Conservation (phyloP, 176 grass and related monocot species). For the Oryza officinalis region DNA sequence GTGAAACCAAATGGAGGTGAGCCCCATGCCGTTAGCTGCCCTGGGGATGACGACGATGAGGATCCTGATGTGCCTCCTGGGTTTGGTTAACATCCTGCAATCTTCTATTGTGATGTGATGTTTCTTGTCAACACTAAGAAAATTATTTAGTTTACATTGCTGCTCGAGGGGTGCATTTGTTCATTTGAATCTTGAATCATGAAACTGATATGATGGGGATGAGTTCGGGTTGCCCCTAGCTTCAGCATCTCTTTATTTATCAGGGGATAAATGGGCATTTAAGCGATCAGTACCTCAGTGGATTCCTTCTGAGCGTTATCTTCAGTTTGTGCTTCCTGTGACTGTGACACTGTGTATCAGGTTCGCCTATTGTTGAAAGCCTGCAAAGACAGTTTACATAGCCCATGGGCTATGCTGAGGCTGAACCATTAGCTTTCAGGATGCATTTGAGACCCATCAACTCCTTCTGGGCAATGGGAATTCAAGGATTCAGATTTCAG, state of each 20-base stretch:
- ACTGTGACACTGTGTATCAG: not conserved
- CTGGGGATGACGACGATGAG: slow-evolving; percentile 41
- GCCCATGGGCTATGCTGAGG: not conserved
- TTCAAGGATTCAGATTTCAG: not conserved
- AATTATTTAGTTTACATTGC: slow-evolving; percentile 10
- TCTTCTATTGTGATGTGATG: not conserved
- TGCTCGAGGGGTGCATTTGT: not conserved
- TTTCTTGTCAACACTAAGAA: slow-evolving; percentile 18
- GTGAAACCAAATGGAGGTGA: slow-evolving; percentile 33
- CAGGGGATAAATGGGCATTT: slow-evolving; percentile 7
- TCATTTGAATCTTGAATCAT: slow-evolving; percentile 11
- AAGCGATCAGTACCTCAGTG: not conserved
- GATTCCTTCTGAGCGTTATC: not conserved
- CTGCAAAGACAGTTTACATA: not conserved
- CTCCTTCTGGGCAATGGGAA: not conserved
- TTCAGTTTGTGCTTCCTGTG: not conserved
- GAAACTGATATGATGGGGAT: not conserved
- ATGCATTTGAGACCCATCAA: slow-evolving; percentile 15
- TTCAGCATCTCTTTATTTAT: not conserved
- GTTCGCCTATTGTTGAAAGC: not conserved
- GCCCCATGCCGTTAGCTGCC: slow-evolving; percentile 1
- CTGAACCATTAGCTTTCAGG: not conserved
- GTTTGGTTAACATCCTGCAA: slow-evolving; percentile 50
- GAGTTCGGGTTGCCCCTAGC: not conserved
- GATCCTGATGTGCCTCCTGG: slow-evolving; percentile 70